Evolutionary conservation across 441 rosid genomes (phyloP).

Genomic region (Metrosideros polymorpha): DNA sequence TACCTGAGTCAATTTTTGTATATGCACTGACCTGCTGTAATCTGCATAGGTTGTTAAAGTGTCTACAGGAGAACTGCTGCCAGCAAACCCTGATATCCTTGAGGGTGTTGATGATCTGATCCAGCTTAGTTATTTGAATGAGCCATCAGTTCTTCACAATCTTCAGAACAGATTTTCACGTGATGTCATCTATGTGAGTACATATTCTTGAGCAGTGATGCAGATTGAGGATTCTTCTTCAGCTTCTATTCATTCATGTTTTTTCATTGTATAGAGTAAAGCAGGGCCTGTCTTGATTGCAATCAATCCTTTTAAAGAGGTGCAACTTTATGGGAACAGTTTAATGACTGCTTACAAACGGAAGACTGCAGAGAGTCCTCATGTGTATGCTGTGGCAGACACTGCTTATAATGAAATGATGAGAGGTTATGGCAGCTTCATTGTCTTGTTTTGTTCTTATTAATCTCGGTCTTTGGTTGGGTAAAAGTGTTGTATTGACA

Average conservation of each 20-base stretch:
- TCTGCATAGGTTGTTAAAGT: slow-evolving; percentile 62
- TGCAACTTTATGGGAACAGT: slow-evolving; percentile 57
- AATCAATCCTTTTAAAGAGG: slow-evolving; percentile 74
- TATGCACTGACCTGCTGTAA: slow-evolving; percentile 12
- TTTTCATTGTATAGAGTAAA: slow-evolving; percentile 52
- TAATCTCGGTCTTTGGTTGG: not conserved
- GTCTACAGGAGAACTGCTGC: slow-evolving; percentile 62
- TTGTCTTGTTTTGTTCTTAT: not conserved
- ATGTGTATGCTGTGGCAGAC: slow-evolving; percentile 78
- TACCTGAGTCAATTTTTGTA: slow-evolving; percentile 7
- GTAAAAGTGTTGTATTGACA: not conserved
- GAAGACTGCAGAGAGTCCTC: slow-evolving; percentile 60
- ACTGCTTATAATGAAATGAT: slow-evolving; percentile 85
- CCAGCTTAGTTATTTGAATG: slow-evolving; percentile 94
- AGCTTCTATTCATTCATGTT: slow-evolving; percentile 5
- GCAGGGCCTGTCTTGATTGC: slow-evolving; percentile 93
- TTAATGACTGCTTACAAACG: slow-evolving; percentile 47
- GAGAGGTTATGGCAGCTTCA: slow-evolving; percentile 46
- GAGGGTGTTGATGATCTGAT: slow-evolving; percentile 90
- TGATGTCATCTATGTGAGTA: slow-evolving; percentile 83
- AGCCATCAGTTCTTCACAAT: slow-evolving; percentile 90
- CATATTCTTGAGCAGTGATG: not conserved
- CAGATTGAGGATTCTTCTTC: slow-evolving; percentile 2
- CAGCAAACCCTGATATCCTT: slow-evolving; percentile 88
- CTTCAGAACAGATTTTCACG: slow-evolving; percentile 59